Percentiles rank a stretch among this genome's conserved stretches.
These are phyloP conservation scores for Tubosaeta sp. DNA, from an alignment of 768 basidiomycete genomes.

Conservation along the genomic window DNA sequence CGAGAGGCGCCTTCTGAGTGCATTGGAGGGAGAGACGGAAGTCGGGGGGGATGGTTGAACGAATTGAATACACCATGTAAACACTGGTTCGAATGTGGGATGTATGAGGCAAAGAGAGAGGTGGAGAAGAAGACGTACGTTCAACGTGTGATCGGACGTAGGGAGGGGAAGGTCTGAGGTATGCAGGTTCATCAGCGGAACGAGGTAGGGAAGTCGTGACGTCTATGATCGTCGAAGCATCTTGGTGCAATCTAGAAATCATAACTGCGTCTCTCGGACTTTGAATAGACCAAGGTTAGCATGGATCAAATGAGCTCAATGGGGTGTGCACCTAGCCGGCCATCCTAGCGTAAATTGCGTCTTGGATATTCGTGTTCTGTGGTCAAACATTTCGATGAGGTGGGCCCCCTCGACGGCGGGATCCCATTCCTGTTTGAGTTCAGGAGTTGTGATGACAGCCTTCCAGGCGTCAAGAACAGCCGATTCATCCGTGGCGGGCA, in stretches of 20 bases:
- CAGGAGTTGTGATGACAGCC: constrained; percentile 77
- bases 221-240: constrained; percentile 79
- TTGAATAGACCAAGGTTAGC: constrained; percentile 2
- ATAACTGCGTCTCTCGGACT: constrained; percentile 91
- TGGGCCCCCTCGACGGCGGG: constrained; percentile 85
- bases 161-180: constrained; percentile 86
- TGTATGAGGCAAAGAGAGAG: constrained; percentile 4
- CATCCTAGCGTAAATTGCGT: constrained; percentile 93
- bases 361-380: constrained; percentile 77
- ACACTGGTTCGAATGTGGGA: constrained; percentile 44
- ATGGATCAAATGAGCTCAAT: not conserved
- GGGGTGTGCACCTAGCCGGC: constrained; percentile 87
- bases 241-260: constrained; percentile 81
- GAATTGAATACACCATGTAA: constrained; percentile 92
- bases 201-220: constrained; percentile 93
- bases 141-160: constrained; percentile 86
- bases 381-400: constrained; percentile 82
- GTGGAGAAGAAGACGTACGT: constrained; percentile 39
- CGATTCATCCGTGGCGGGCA: constrained; percentile 53
- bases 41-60: constrained; percentile 37
- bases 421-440: constrained; percentile 89
- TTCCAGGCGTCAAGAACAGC: constrained; percentile 75
- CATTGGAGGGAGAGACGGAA: constrained; percentile 34
- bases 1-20: constrained; percentile 27
- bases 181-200: constrained; percentile 85